Base-by-base conservation (phyloP, 2,329 filamentous ascomycete species). In the Emmonsiellopsis sp. region DNA sequence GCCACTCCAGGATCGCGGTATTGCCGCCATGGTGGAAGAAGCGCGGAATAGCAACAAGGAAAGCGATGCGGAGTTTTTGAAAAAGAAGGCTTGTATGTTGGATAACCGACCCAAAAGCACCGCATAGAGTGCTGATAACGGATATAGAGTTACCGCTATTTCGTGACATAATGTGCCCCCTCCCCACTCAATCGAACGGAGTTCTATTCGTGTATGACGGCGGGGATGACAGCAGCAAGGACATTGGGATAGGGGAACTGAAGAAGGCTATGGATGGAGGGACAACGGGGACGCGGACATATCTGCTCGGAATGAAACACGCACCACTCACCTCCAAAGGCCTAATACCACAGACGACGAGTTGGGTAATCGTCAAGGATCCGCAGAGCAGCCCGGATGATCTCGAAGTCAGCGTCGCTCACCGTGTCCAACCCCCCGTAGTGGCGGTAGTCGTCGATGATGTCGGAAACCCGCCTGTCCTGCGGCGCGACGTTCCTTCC, bases 1-100 rank as follows among this genome's bases (percentile, higher is more conserved):
- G 73, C 90, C 86, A 2, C 77, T 98, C 49, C 94, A 93, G 71
- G 84, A 89, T 54, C 82, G 87, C 63, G 93, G 93, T 54, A 95
- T 98, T 66, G 90, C 97, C 70, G 88, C 86, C 63, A 87, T 97
- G 77, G 76, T 98, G 9, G 88, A 91, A 7, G 93, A 97, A 63
- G 92, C 92, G 15, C 80, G 91, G 56, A 89, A 93, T 61, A 88
- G 91, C 65, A 91, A 89, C 63, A 88, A 84, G 63, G 93, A 97
- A 61, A 93, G 89, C 58, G 92, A 97, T 67, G 75, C 82, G 9
- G 76, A 86, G 59, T 81, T 87, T 63, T 76, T 87, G 74, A 71
- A 64, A 48, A 67, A 61, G 57, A 64, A 55, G 54, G 38, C 50
- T 11, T 57, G 53, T 57, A 55, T 50, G 54, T 49, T 46, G 34